These are phyloP conservation scores for Phycomyces nitens DNA, from an alignment of 192 early-diverging fungal genomes.

Conservation along the genomic window DNA sequence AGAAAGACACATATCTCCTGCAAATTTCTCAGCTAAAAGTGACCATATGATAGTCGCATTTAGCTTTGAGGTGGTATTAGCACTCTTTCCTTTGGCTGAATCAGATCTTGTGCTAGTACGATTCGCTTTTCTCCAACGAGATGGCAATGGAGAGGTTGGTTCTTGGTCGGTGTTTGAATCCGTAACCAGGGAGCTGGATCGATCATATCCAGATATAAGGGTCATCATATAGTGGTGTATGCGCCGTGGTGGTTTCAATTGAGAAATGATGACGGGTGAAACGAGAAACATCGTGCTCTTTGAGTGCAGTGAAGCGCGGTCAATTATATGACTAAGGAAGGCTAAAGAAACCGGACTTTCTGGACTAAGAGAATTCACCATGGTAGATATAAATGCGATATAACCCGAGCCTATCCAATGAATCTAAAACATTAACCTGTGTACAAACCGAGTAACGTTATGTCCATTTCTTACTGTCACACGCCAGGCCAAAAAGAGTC, in stretches of 20 bases:
- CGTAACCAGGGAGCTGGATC: neutral
- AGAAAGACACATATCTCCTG: slow-evolving; percentile 49
- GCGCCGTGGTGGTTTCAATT: slow-evolving; percentile 23
- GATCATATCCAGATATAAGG: neutral
- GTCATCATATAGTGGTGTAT: slow-evolving; percentile 12
- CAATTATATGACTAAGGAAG: slow-evolving; percentile 55
- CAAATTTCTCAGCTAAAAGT: slow-evolving; percentile 48
- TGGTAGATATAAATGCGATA: slow-evolving; percentile 21
- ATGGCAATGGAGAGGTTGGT: neutral
- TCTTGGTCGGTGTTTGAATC: too few species aligned
- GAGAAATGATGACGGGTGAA: slow-evolving; percentile 42
- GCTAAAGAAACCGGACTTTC: slow-evolving; percentile 44
- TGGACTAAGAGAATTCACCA: slow-evolving; percentile 26
- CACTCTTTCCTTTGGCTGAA: slow-evolving; percentile 14
- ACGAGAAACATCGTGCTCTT: slow-evolving; percentile 42
- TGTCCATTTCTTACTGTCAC: neutral
- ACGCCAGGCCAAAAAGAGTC: slow-evolving; percentile 17
- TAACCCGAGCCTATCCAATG: slow-evolving; percentile 20
- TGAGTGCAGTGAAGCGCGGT: slow-evolving; percentile 54
- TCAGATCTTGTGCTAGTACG: neutral
- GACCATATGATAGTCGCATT: slow-evolving; percentile 54
- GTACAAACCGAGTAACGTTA: neutral
- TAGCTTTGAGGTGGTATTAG: slow-evolving; percentile 32
- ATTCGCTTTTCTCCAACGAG: neutral
- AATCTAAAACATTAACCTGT: neutral